Evolutionary conservation across 306 rosid species (phyloP).

Genomic region (Cicer judaicum): DNA sequence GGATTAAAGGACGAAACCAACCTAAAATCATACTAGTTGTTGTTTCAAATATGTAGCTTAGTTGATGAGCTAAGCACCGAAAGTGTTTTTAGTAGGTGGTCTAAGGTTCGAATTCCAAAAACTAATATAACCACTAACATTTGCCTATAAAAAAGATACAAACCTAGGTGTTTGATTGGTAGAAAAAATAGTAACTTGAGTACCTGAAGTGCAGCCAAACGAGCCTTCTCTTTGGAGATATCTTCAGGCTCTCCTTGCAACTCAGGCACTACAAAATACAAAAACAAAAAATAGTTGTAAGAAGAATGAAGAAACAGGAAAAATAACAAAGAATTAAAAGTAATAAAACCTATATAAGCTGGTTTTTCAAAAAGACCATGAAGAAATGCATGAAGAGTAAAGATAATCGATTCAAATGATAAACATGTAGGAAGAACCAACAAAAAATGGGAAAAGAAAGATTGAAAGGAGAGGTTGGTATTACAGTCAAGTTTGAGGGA

Average conservation of each 20-base stretch:
- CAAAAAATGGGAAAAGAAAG: not conserved
- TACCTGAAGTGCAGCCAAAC: slow-evolving; percentile 89
- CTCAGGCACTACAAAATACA: slow-evolving; percentile 71
- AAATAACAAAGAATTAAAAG: not conserved
- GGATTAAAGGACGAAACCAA: slow-evolving; percentile 9
- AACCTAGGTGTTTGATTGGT: not conserved
- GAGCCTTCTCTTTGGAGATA: slow-evolving; percentile 94
- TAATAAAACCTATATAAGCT: not conserved
- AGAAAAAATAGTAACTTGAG: slow-evolving; percentile 25
- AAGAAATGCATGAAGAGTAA: not conserved
- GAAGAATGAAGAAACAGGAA: not conserved
- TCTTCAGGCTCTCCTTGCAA: slow-evolving; percentile 98
- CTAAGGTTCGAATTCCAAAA: not conserved
- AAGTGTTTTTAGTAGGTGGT: not conserved
- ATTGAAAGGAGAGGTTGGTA: slow-evolving; percentile 17
- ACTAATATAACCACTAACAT: not conserved
- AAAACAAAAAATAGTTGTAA: slow-evolving; percentile 9
- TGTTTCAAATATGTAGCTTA: not conserved
- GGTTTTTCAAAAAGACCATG: not conserved
- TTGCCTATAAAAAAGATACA: slow-evolving; percentile 8
- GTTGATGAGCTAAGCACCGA: not conserved
- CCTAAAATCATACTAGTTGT: slow-evolving; percentile 12
- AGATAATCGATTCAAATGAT: not conserved
- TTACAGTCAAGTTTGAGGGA: slow-evolving; percentile 91
- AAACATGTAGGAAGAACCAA: not conserved